Conservation (phyloP, 352 stramenopile genomes). For the Pythium myriotylum region DNA sequence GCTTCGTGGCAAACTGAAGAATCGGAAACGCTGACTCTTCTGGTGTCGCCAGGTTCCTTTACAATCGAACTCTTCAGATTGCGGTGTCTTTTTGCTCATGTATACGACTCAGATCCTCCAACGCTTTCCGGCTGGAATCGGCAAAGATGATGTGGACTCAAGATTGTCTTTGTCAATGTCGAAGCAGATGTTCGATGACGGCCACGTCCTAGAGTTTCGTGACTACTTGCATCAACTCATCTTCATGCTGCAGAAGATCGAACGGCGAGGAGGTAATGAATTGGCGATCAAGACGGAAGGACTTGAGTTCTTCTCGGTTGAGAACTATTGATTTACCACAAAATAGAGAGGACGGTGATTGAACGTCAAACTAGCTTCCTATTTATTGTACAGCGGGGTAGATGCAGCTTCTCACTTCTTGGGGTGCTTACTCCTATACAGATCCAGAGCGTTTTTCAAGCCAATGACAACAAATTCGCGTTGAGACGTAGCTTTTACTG, state of each 20-base stretch:
- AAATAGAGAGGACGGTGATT: background rate
- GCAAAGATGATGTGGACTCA: slow-evolving; percentile 51
- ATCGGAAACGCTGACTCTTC: background rate
- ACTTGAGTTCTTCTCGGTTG: slow-evolving; percentile 59
- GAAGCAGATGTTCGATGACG: slow-evolving; percentile 61
- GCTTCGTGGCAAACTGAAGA: background rate
- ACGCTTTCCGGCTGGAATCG: slow-evolving; percentile 58
- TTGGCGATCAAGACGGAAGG: slow-evolving; percentile 53
- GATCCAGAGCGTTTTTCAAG: slow-evolving; percentile 29
- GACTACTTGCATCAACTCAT: slow-evolving; percentile 81
- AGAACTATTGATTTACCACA: slow-evolving; percentile 20
- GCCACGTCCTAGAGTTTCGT: slow-evolving; percentile 73
- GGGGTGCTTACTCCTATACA: slow-evolving; percentile 26
- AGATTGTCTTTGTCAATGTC: slow-evolving; percentile 51
- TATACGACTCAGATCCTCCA: slow-evolving; percentile 70
- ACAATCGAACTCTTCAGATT: slow-evolving; percentile 95
- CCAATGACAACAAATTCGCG: slow-evolving; percentile 60
- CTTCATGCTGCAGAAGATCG: slow-evolving; percentile 65
- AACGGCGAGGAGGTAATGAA: slow-evolving; percentile 50
- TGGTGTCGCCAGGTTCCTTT: slow-evolving; percentile 70
- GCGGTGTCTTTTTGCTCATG: slow-evolving; percentile 86
- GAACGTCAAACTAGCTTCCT: background rate
- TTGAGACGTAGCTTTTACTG: slow-evolving; percentile 47
- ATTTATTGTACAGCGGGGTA: slow-evolving; percentile 11
- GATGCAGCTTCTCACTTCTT: slow-evolving; percentile 7